phyloP scores from a whole-genome alignment of 164 flowering plant species.

The Magnolia changhungtana region DNA sequence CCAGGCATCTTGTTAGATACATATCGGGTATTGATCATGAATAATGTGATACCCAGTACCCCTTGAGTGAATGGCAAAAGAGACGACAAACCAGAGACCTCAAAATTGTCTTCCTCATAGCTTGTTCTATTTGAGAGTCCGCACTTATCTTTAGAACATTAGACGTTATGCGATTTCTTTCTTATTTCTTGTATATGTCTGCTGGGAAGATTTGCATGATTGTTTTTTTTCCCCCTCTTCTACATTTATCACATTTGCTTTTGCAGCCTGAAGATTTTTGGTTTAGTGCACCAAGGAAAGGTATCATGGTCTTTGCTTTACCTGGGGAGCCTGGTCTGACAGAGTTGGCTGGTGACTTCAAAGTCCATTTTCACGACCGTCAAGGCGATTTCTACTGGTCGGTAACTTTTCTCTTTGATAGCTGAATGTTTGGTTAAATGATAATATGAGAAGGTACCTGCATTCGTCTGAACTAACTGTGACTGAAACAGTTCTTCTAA shows the following conservation, averaged over 20 bases:
- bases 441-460: background rate
- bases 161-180: too few relatives aligned
- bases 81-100: too few relatives aligned
- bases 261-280: constrained; percentile 91
- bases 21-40: too few relatives aligned
- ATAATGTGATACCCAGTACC: too few relatives aligned
- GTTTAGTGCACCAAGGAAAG: constrained; percentile 95
- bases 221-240: background rate
- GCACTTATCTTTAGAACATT: too few relatives aligned
- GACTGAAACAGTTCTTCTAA: background rate
- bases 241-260: constrained; percentile 1
- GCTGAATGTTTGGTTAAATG: background rate
- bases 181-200: too few relatives aligned
- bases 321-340: constrained; percentile 98
- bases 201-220: background rate
- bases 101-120: too few relatives aligned
- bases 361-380: constrained; percentile 89
- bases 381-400: constrained; percentile 98
- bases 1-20: too few relatives aligned
- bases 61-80: too few relatives aligned
- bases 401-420: constrained; percentile 8
- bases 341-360: constrained; percentile 88
- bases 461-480: background rate
- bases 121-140: too few relatives aligned
- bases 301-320: constrained; percentile 91